These are phyloP conservation scores for Magnolia changhungtana DNA, from an alignment of 164 flowering plant genomes.

Conservation along the genomic window DNA sequence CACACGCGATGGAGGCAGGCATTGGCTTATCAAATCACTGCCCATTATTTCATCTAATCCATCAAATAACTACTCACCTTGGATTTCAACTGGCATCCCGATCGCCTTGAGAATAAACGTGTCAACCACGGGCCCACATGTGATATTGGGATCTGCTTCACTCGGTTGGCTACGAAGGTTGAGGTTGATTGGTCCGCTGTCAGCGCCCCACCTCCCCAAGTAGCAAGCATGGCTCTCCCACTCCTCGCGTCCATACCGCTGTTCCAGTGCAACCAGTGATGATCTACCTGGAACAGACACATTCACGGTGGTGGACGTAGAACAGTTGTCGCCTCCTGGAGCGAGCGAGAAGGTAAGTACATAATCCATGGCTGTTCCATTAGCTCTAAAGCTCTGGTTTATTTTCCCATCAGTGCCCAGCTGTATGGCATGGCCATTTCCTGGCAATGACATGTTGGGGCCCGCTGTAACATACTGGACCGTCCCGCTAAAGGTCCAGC, in stretches of 20 bases:
- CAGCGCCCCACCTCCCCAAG: slow-evolving; percentile 33
- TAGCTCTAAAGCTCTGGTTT: slow-evolving; percentile 42
- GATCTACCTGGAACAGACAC: slow-evolving; percentile 34
- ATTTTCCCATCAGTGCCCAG: slow-evolving; percentile 43
- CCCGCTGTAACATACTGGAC: slow-evolving; percentile 36
- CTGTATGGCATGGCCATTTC: slow-evolving; percentile 37
- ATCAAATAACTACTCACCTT: not conserved
- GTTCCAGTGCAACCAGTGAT: slow-evolving; percentile 16
- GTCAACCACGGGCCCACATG: slow-evolving; percentile 44
- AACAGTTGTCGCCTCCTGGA: slow-evolving; percentile 34
- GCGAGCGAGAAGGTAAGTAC: slow-evolving; percentile 37
- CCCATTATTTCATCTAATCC: too few relatives aligned
- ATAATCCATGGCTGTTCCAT: slow-evolving; percentile 17
- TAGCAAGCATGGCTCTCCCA: slow-evolving; percentile 39
- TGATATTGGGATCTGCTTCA: slow-evolving; percentile 27
- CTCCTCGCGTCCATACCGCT: slow-evolving; percentile 28
- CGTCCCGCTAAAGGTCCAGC: slow-evolving; percentile 40
- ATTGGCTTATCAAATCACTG: too few relatives aligned
- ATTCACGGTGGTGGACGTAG: slow-evolving; percentile 11
- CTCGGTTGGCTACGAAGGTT: slow-evolving; percentile 30
- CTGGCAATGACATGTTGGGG: slow-evolving; percentile 21
- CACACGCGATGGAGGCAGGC: too few relatives aligned
- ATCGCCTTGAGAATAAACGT: slow-evolving; percentile 25
- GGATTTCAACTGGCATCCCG: not conserved
- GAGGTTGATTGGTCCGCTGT: slow-evolving; percentile 29